Evolutionary conservation across 202 grass and related monocot species (phyloP), one percentile per base, ranked within the genome.

Genomic region (Cymbopogon flexuosus): DNA sequence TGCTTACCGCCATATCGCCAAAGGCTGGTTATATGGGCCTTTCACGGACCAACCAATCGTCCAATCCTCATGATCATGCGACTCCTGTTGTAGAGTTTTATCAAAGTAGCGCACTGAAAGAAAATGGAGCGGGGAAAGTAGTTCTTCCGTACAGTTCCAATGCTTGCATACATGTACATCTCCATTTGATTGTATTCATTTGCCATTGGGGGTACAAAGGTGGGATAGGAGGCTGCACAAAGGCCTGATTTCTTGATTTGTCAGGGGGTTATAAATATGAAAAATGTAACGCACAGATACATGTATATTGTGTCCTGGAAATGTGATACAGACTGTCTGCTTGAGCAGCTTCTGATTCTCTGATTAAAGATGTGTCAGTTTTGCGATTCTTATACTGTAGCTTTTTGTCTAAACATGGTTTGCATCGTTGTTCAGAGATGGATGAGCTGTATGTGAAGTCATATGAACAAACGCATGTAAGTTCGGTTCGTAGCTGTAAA

Each of bases 1-100:
- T 66, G 96, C 96, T 29, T 93, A 99, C 9, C 66, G 87, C 43
- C 87, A 91, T 84, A 96, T 99, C 4, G 96, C 96, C 65, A 89
- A 73, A 77, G 96, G 96, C 70, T 99, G 96, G 96, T 42, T 99
- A 34, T 84, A 93, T 15, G 96, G 96, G 22, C 78, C 87, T 62
- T 96, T 91, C 12, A 75, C 90, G 0, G 85, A 91, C 36, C 96
- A 92, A 75, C 85, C 96, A 1, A 91, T 99, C 37, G 14, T 92
- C 22, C 84, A 72, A 42, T 86, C 83, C 37, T 87, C 67, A 0
- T 90, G 85, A 89, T 80, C 79, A 49, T 15, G 22, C 11, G 58
- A 49, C 47, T 80, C 70, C 16, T 76, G 65, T 47, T 83, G 76
- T 87, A 87, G 70, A 75, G 83, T 45, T 72, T 6, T 73, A 76